A percentile compares a stretch with the other conserved stretches of the same genome.
These are phyloP conservation scores for Rhodosporidiobolus sp. DNA, from an alignment of 768 basidiomycete species.

Conservation along the genomic window DNA sequence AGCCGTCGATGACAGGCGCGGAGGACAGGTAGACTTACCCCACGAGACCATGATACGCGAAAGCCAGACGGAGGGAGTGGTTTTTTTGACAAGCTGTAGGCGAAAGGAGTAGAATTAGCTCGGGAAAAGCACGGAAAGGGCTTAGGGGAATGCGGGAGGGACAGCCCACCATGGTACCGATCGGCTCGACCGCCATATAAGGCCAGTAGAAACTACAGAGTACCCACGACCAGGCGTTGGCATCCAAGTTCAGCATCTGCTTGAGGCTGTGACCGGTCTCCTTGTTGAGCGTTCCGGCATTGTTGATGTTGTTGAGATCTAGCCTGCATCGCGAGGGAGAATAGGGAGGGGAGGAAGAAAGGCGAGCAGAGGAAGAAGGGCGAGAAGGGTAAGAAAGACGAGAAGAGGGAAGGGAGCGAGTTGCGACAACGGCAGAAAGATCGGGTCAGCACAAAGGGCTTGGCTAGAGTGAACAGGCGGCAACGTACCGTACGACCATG, in stretches of 20 bases:
- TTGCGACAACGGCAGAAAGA: no score
- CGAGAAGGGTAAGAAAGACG: no score
- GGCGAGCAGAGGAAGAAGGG: no score
- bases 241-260: not conserved
- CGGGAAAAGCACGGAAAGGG: no score
- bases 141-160: no score
- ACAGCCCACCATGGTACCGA: no score
- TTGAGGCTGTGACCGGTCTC: conserved; percentile 11
- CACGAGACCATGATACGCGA: conserved; percentile 15
- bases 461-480: no score
- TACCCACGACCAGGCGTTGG: conserved; percentile 12
- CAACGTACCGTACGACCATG: not conserved
- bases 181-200: not conserved
- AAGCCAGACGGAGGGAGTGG: conserved; percentile 9
- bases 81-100: not conserved
- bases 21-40: not conserved
- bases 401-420: no score
- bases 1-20: no score
- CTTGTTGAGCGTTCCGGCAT: conserved; percentile 6
- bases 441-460: no score
- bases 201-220: conserved; percentile 6
- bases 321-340: not conserved
- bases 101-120: not conserved
- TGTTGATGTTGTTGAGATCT: conserved; percentile 7
- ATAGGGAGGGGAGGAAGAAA: not conserved